Percentiles rank a stretch among this genome's conserved stretches.
phyloP scores from a whole-genome alignment of 345 rosid species.

The Brassica carinata region DNA sequence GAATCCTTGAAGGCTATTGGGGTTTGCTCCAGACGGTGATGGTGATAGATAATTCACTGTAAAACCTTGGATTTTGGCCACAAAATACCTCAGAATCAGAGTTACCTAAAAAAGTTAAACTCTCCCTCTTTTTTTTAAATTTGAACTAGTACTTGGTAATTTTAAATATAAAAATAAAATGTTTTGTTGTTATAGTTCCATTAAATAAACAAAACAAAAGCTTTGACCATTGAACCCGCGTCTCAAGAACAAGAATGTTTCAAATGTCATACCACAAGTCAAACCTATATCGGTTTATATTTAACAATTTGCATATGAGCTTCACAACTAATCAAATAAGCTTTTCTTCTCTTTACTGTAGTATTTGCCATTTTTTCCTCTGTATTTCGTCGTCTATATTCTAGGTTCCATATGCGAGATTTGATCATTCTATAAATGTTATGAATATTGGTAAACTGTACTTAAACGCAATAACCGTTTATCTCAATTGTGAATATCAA shows the following conservation, averaged over 20 bases:
- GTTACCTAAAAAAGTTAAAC: no score
- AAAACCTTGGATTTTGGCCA: no score
- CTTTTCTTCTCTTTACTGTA: background rate
- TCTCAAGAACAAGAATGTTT: conserved; percentile 8
- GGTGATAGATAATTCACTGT: no score
- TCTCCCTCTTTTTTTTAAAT: no score
- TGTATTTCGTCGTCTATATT: background rate
- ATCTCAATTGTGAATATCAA: background rate
- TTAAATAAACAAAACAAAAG: background rate
- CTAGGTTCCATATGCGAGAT: background rate
- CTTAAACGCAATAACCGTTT: background rate
- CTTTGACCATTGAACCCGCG: conserved; percentile 17
- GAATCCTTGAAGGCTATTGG: no score
- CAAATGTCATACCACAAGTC: conserved; percentile 5
- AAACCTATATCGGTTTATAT: background rate
- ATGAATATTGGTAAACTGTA: background rate
- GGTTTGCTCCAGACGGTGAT: no score
- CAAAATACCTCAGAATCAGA: no score
- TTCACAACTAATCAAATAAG: background rate
- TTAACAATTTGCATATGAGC: background rate
- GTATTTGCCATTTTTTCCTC: background rate
- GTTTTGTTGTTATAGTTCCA: background rate
- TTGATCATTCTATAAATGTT: background rate
- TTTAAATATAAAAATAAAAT: background rate
- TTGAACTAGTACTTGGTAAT: background rate